phyloP scores from a whole-genome alignment of 345 rosid genomes.

The Mercurialis annua region DNA sequence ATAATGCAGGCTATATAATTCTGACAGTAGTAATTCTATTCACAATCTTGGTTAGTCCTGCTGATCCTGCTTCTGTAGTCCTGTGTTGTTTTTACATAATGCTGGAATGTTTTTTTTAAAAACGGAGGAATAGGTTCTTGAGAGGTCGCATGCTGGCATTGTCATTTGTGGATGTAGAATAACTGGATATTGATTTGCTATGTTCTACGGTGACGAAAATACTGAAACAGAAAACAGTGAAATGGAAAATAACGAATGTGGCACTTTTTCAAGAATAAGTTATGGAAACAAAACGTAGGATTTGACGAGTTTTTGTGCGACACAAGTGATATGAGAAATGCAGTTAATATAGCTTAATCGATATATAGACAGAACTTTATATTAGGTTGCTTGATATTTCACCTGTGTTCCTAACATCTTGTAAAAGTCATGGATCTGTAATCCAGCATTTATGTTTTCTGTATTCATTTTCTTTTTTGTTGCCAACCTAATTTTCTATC shows the following conservation, averaged over 20 bases:
- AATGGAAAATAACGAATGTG: no score
- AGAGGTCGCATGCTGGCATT: neutral
- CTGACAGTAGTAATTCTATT: slow-evolving; percentile 36
- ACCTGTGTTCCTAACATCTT: neutral
- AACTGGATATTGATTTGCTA: no score
- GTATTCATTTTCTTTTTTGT: neutral
- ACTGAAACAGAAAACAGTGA: no score
- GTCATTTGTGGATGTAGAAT: no score
- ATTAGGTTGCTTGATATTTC: neutral
- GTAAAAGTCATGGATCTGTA: neutral
- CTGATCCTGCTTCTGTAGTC: slow-evolving; percentile 2
- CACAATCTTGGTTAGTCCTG: slow-evolving; percentile 47
- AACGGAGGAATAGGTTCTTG: neutral
- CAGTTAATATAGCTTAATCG: neutral
- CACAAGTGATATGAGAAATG: slow-evolving; percentile 6
- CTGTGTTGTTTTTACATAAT: slow-evolving; percentile 2
- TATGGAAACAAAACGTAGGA: no score
- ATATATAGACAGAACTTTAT: neutral
- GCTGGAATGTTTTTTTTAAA: neutral
- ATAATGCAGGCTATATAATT: slow-evolving; percentile 36
- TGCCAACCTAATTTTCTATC: neutral
- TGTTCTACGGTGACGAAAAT: no score
- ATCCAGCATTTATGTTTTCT: neutral
- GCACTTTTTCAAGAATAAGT: no score
- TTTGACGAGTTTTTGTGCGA: no score